phyloP scores from a whole-genome alignment of 495 filamentous ascomycete genomes.

The Collariella sp. region DNA sequence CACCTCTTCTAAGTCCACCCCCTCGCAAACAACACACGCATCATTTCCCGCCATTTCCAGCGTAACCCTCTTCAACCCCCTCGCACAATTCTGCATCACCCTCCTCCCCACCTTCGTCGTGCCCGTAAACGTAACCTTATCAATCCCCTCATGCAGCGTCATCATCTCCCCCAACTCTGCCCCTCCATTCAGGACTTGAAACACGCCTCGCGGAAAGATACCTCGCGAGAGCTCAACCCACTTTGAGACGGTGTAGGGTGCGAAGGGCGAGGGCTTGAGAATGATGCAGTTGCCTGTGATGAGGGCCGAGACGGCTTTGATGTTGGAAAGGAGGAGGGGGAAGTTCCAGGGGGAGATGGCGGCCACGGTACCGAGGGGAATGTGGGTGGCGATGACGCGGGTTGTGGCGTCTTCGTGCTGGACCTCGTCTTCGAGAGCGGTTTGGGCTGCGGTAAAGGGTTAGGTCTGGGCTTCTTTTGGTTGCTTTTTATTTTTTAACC shows the following conservation, averaged over 20 bases:
- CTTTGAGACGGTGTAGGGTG: slow-evolving; percentile 60
- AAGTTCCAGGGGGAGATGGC: slow-evolving; percentile 60
- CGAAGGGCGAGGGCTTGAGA: slow-evolving; percentile 56
- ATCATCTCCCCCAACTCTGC: slow-evolving; percentile 54
- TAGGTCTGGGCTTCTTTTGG: neutral
- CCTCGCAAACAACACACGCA: slow-evolving; percentile 54
- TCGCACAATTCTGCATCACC: slow-evolving; percentile 51
- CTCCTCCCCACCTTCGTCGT: slow-evolving; percentile 55
- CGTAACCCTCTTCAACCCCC: slow-evolving; percentile 49
- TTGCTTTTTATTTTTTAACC: no score
- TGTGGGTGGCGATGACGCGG: slow-evolving; percentile 41
- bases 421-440: slow-evolving; percentile 36
- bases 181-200: slow-evolving; percentile 59
- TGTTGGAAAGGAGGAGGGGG: slow-evolving; percentile 46
- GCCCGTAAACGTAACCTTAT: slow-evolving; percentile 64
- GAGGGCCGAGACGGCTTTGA: slow-evolving; percentile 49
- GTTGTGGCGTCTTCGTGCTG: slow-evolving; percentile 44
- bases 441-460: slow-evolving; percentile 19
- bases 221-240: slow-evolving; percentile 51
- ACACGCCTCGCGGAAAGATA: slow-evolving; percentile 56
- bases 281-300: slow-evolving; percentile 55
- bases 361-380: slow-evolving; percentile 45
- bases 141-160: slow-evolving; percentile 49
- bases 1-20: slow-evolving; percentile 55
- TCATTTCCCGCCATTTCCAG: slow-evolving; percentile 59